Conservation (phyloP, 306 rosid species). For the Argentina anserina region DNA sequence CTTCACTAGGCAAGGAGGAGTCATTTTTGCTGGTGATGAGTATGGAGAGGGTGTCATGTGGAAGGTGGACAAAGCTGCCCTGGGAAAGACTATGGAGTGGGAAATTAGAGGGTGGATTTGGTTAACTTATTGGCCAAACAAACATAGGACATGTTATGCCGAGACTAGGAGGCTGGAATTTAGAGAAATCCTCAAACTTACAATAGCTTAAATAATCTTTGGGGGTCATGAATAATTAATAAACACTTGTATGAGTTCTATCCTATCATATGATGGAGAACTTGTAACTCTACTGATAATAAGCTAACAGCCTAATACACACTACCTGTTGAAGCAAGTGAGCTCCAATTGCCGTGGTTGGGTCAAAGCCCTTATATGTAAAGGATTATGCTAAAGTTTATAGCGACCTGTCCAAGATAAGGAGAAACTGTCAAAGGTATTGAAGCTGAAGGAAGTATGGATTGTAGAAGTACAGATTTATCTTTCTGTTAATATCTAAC, state of each 20-base stretch:
- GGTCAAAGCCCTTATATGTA: too few relatives aligned
- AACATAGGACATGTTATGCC: conserved; percentile 53
- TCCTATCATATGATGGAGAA: neutral
- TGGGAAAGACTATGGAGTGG: conserved; percentile 81
- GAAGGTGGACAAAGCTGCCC: conserved; percentile 68
- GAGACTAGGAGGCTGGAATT: conserved; percentile 86
- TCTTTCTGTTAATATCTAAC: too few relatives aligned
- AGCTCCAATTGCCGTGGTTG: neutral
- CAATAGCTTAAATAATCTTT: conserved; percentile 33
- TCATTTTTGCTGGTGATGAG: conserved; percentile 79
- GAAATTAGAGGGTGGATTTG: conserved; percentile 88
- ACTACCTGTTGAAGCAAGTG: neutral
- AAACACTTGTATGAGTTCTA: neutral
- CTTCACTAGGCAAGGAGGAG: conserved; percentile 84
- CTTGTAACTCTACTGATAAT: neutral
- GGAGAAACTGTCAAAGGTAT: too few relatives aligned
- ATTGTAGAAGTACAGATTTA: too few relatives aligned
- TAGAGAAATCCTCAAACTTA: conserved; percentile 52
- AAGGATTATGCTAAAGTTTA: too few relatives aligned
- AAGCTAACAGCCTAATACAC: neutral
- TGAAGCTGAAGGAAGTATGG: too few relatives aligned
- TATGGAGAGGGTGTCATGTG: conserved; percentile 76
- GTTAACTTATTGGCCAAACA: conserved; percentile 93
- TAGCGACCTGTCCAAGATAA: too few relatives aligned
- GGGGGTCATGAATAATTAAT: neutral